phyloP scores from a whole-genome alignment of 345 rosid genomes.

The Arabidopsis suecica region DNA sequence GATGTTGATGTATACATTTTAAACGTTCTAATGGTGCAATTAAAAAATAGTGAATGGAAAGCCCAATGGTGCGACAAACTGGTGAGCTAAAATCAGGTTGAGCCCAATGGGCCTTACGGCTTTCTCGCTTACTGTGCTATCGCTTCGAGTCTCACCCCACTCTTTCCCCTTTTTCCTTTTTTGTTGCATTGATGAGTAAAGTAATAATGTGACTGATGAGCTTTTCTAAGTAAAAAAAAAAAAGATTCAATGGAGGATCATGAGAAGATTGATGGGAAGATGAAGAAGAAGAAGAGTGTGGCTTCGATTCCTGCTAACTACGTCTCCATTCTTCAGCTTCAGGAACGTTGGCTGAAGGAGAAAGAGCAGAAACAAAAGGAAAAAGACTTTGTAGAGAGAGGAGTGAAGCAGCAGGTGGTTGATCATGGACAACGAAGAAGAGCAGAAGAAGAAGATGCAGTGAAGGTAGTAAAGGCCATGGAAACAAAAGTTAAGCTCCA shows the following conservation, averaged over 20 bases:
- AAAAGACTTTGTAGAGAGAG: constrained; percentile 5
- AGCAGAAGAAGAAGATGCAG: constrained; percentile 4
- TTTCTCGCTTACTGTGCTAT: constrained; percentile 26
- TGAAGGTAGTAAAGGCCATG: not conserved
- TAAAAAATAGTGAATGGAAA: not conserved
- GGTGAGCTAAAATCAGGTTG: not conserved
- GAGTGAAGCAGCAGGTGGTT: constrained; percentile 5
- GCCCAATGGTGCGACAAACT: not conserved
- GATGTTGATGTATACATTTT: no score
- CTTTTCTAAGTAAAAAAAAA: not conserved
- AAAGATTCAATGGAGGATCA: constrained; percentile 22
- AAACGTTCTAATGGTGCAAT: no score
- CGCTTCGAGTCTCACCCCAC: not conserved
- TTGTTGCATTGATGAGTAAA: not conserved
- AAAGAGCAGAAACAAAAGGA: constrained; percentile 25
- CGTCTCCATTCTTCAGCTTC: constrained; percentile 39
- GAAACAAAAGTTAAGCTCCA: constrained; percentile 17
- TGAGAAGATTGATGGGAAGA: constrained; percentile 10
- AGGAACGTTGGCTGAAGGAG: constrained; percentile 32
- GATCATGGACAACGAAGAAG: constrained; percentile 15
- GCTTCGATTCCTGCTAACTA: constrained; percentile 35
- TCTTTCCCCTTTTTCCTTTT: not conserved
- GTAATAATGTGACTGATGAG: not conserved
- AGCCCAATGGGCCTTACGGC: constrained; percentile 27
- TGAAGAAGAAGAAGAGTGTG: constrained; percentile 22